These are phyloP conservation scores for Penicillium goetzii DNA, from an alignment of 495 filamentous ascomycete species.

Conservation along the genomic window DNA sequence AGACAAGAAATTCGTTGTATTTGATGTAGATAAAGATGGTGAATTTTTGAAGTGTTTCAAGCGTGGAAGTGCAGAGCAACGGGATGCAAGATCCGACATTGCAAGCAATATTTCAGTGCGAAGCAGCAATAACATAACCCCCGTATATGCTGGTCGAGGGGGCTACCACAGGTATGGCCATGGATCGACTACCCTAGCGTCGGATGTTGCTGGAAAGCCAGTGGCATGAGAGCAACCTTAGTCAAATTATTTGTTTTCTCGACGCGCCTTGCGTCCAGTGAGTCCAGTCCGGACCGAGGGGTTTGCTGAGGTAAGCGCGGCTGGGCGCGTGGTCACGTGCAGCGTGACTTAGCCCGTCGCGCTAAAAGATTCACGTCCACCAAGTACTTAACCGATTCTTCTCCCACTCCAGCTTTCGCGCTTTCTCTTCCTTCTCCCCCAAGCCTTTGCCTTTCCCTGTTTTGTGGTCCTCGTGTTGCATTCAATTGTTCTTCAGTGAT, in stretches of 20 bases:
- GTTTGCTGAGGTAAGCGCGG: slow-evolving; percentile 16
- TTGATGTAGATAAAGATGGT: not conserved
- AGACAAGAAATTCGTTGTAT: not conserved
- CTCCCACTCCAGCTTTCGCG: slow-evolving; percentile 39
- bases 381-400: slow-evolving; percentile 37
- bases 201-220: slow-evolving; percentile 33
- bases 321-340: slow-evolving; percentile 45
- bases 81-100: not conserved
- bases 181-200: slow-evolving; percentile 37
- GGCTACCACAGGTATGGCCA: slow-evolving; percentile 28
- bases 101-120: not conserved
- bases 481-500: slow-evolving; percentile 20
- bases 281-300: not conserved
- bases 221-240: slow-evolving; percentile 31
- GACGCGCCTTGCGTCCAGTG: slow-evolving; percentile 32
- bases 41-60: not conserved
- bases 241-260: slow-evolving; percentile 3
- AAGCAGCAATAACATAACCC: too few relatives aligned
- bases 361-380: slow-evolving; percentile 45
- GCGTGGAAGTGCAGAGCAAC: slow-evolving; percentile 1
- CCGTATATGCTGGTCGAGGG: slow-evolving; percentile 13
- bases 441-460: slow-evolving; percentile 28
- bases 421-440: slow-evolving; percentile 27
- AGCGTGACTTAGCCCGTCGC: slow-evolving; percentile 51
- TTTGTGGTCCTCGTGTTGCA: slow-evolving; percentile 29